Conservation (phyloP, 257 asterid species). For the Linderniella brevidens region DNA sequence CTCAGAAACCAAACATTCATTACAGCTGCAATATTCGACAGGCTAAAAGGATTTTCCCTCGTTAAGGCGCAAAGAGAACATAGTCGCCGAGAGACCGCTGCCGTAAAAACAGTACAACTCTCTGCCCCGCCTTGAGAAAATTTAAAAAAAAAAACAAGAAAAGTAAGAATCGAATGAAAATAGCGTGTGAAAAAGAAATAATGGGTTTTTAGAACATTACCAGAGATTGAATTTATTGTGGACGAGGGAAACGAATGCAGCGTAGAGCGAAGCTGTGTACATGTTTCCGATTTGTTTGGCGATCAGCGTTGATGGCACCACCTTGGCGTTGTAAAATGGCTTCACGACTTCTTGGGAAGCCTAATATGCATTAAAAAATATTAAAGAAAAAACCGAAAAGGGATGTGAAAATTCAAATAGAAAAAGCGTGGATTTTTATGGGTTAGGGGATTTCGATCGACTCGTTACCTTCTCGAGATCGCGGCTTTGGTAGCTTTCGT, state of each 20-base stretch:
- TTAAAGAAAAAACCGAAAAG: too few relatives aligned
- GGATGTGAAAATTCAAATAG: too few relatives aligned
- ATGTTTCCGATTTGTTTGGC: constrained; percentile 75
- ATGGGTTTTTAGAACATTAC: too few relatives aligned
- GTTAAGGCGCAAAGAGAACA: constrained; percentile 69
- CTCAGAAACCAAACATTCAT: constrained; percentile 64
- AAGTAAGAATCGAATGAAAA: neutral
- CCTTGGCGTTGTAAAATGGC: constrained; percentile 47
- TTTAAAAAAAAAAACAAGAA: too few relatives aligned
- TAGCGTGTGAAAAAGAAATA: neutral
- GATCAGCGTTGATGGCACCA: constrained; percentile 49
- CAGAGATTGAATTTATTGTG: constrained; percentile 45
- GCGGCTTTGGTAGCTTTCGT: too few relatives aligned
- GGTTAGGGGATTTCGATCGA: too few relatives aligned
- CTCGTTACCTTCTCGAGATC: constrained; percentile 79
- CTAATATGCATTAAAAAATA: constrained; percentile 18
- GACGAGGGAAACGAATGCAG: constrained; percentile 66
- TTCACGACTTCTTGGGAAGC: constrained; percentile 61
- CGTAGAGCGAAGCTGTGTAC: constrained; percentile 75
- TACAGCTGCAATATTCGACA: constrained; percentile 56
- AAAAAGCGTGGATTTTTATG: too few relatives aligned
- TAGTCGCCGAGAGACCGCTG: constrained; percentile 76
- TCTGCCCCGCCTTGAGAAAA: constrained; percentile 52
- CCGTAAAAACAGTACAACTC: constrained; percentile 90
- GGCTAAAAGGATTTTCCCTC: constrained; percentile 79